Percentiles rank a stretch among this genome's conserved stretches.
These are phyloP conservation scores for Ganoderma resinaceum DNA, from an alignment of 1,284 basidiomycete genomes.

Conservation along the genomic window DNA sequence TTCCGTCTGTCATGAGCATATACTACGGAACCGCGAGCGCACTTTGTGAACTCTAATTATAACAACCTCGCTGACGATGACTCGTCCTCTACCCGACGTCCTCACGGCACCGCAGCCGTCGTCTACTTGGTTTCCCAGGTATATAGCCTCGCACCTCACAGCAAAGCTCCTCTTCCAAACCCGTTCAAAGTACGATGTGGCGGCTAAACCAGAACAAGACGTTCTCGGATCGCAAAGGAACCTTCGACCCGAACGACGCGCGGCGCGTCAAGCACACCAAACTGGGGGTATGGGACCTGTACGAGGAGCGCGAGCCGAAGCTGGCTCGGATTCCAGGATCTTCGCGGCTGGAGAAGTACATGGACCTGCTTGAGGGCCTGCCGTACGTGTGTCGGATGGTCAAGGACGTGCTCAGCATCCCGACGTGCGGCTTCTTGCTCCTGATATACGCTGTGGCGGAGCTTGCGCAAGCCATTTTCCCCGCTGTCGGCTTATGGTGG, in stretches of 20 bases:
- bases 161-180: background rate
- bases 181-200: slow-evolving; percentile 46
- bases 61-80: background rate
- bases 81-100: background rate
- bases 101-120: background rate
- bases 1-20: no score
- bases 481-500: slow-evolving; percentile 68
- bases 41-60: background rate
- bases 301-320: slow-evolving; percentile 59
- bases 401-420: slow-evolving; percentile 63
- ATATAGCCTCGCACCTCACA: background rate
- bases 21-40: no score
- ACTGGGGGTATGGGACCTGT: slow-evolving; percentile 78
- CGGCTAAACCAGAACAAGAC: slow-evolving; percentile 58
- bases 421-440: slow-evolving; percentile 57
- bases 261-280: slow-evolving; percentile 62
- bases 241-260: slow-evolving; percentile 61
- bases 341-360: slow-evolving; percentile 52
- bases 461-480: slow-evolving; percentile 57
- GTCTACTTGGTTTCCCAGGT: background rate
- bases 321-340: slow-evolving; percentile 47
- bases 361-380: slow-evolving; percentile 55
- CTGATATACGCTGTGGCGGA: slow-evolving; percentile 53
- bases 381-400: slow-evolving; percentile 74
- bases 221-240: slow-evolving; percentile 40